phyloP scores from a whole-genome alignment of 305 asterid species.

The Fraxinus angustifolia region DNA sequence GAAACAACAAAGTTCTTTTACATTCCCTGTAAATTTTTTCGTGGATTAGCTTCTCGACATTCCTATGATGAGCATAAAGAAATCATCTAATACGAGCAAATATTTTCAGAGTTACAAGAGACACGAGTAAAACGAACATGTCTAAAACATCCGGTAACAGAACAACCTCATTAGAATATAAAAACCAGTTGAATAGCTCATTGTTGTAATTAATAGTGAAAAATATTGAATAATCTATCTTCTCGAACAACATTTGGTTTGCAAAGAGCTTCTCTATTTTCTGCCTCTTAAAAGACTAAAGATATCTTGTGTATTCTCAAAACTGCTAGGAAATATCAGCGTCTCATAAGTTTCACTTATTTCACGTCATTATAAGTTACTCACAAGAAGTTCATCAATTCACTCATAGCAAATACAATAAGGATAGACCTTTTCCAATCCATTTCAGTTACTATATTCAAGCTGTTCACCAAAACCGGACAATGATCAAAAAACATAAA shows the following conservation, averaged over 20 bases:
- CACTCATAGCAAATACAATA: neutral
- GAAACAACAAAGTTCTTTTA: slow-evolving; percentile 1
- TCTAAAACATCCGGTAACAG: neutral
- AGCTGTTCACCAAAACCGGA: neutral
- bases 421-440: neutral
- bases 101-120: neutral
- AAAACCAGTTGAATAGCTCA: neutral
- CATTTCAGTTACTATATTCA: slow-evolving; percentile 10
- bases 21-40: neutral
- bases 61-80: neutral
- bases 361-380: neutral
- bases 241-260: neutral
- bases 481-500: neutral
- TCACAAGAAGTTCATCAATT: neutral
- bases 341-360: neutral
- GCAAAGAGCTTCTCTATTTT: neutral
- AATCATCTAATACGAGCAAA: neutral
- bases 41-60: neutral
- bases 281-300: neutral
- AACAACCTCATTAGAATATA: neutral
- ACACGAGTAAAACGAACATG: neutral
- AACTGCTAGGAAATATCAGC: neutral
- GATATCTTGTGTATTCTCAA: neutral
- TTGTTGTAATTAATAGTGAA: neutral
- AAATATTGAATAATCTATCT: neutral